Percentiles rank a stretch among this genome's conserved stretches.
Conservation (phyloP, 192 early-diverging fungal species). For the Anaeromyces robustus region DNA sequence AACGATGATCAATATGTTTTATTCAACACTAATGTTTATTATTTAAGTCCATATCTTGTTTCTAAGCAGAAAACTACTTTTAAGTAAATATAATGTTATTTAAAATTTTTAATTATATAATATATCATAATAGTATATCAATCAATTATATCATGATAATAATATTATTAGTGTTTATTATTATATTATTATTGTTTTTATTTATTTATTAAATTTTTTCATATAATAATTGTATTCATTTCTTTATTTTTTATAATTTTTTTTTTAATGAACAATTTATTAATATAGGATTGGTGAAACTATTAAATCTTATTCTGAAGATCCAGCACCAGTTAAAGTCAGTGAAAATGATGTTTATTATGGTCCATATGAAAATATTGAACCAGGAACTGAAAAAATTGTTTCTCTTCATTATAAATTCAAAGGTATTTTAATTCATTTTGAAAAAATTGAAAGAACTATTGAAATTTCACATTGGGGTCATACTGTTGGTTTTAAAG, state of each 20-base stretch:
- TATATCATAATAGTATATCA: too few relatives aligned
- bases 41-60: not conserved
- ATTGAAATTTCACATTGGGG: slow-evolving; percentile 76
- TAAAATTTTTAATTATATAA: too few relatives aligned
- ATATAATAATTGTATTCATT: too few relatives aligned
- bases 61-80: not conserved
- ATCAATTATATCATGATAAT: too few relatives aligned
- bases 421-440: not conserved
- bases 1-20: not conserved
- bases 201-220: too few relatives aligned
- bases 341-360: not conserved
- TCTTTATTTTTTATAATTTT: too few relatives aligned
- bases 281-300: not conserved
- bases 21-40: not conserved
- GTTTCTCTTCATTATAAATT: not conserved
- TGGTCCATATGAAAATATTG: not conserved
- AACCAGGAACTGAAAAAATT: not conserved
- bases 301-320: not conserved
- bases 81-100: not conserved
- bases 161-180: too few relatives aligned
- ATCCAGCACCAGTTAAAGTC: not conserved
- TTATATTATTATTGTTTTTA: too few relatives aligned
- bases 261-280: too few relatives aligned
- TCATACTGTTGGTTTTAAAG: slow-evolving; percentile 62
- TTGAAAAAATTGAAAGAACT: slow-evolving; percentile 42